Evolutionary conservation across 176 grass and related monocot species (phyloP).

Genomic region (Zea mays): Zm-B73-REFERENCE-NAM-5.0 NC_050097.1:32842001-32842500

Average conservation of each 20-base stretch:
- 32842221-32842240: slow-evolving; percentile 41
- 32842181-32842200: slow-evolving; percentile 47
- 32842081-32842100: background rate
- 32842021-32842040: background rate
- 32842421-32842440: background rate
- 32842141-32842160: background rate
- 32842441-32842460: background rate
- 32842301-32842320: slow-evolving; percentile 5
- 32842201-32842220: slow-evolving; percentile 41
- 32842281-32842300: background rate
- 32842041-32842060: background rate
- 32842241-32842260: slow-evolving; percentile 33
- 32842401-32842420: background rate
- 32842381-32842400: slow-evolving; percentile 12
- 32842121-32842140: background rate
- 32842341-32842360: slow-evolving; percentile 17
- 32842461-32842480: background rate
- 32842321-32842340: background rate
- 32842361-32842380: background rate
- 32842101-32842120: background rate
- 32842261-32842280: background rate
- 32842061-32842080: background rate
- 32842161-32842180: slow-evolving; percentile 44
- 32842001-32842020: background rate
- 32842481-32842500: background rate